phyloP scores from a whole-genome alignment of 305 asterid species.

The Withania somnifera region DNA sequence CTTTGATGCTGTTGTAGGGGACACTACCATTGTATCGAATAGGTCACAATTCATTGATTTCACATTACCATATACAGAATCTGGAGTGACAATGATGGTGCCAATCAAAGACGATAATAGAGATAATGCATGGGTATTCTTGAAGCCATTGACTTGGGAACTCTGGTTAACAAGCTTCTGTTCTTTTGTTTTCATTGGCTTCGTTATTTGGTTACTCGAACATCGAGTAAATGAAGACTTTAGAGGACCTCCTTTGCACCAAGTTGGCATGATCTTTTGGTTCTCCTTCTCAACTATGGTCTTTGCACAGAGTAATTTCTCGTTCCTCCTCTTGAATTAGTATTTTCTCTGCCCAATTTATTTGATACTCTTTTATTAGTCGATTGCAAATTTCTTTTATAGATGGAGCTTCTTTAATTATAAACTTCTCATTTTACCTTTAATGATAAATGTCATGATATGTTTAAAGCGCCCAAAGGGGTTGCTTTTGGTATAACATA shows the following conservation, averaged over 20 bases:
- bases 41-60: slow-evolving; percentile 51
- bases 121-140: slow-evolving; percentile 36
- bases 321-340: neutral
- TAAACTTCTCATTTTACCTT: neutral
- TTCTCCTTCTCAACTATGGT: slow-evolving; percentile 62
- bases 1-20: slow-evolving; percentile 48
- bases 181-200: slow-evolving; percentile 38
- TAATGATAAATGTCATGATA: neutral
- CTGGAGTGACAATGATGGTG: slow-evolving; percentile 47
- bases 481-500: neutral
- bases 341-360: neutral
- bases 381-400: neutral
- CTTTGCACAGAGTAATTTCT: slow-evolving; percentile 48
- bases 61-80: slow-evolving; percentile 47
- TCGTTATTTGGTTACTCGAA: slow-evolving; percentile 49
- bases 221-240: slow-evolving; percentile 47
- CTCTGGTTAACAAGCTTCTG: slow-evolving; percentile 47
- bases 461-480: neutral
- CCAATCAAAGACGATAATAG: slow-evolving; percentile 19
- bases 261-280: slow-evolving; percentile 51
- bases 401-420: neutral
- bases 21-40: slow-evolving; percentile 43
- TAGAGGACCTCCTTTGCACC: slow-evolving; percentile 39
- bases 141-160: slow-evolving; percentile 49
- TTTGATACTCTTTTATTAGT: neutral